phyloP scores from a whole-genome alignment of 805 yeast genomes.

The Schwanniomyces vanrijiae region DNA sequence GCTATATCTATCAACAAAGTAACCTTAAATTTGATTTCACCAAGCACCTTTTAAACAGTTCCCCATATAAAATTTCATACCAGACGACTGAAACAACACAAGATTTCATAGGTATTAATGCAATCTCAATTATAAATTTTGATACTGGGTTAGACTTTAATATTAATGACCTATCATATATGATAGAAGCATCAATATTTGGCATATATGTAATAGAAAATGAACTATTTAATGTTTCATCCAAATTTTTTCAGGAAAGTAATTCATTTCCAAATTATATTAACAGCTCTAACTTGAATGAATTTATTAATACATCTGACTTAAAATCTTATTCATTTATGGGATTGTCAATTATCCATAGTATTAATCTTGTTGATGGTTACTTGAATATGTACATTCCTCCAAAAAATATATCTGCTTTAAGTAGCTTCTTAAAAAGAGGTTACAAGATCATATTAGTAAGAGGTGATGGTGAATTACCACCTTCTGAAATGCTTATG shows the following conservation, averaged over 20 bases:
- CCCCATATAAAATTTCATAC: slow-evolving; percentile 30
- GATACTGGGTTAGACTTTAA: slow-evolving; percentile 16
- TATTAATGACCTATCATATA: slow-evolving; percentile 20
- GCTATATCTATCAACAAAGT: slow-evolving; percentile 50
- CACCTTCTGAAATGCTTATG: slow-evolving; percentile 52
- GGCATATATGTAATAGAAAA: slow-evolving; percentile 34
- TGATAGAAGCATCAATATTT: slow-evolving; percentile 44
- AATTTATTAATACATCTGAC: slow-evolving; percentile 7
- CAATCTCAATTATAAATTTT: slow-evolving; percentile 23
- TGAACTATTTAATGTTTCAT: slow-evolving; percentile 18
- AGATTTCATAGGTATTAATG: slow-evolving; percentile 21
- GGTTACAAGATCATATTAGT: slow-evolving; percentile 43
- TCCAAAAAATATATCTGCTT: slow-evolving; percentile 4
- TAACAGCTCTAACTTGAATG: slow-evolving; percentile 12
- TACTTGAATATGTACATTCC: slow-evolving; percentile 62
- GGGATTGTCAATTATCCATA: slow-evolving; percentile 67
- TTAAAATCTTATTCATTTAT: slow-evolving; percentile 25
- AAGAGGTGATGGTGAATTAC: slow-evolving; percentile 67
- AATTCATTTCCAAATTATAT: slow-evolving; percentile 17
- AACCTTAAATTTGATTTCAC: slow-evolving; percentile 19
- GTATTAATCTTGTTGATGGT: slow-evolving; percentile 44
- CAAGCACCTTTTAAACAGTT: slow-evolving; percentile 18
- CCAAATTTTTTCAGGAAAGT: slow-evolving; percentile 16
- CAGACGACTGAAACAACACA: slow-evolving; percentile 9
- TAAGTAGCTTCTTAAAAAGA: slow-evolving; percentile 16